Evolutionary conservation across 1,139 yeast genomes (phyloP).

Genomic region (Debaryomyces fabryi): DNA sequence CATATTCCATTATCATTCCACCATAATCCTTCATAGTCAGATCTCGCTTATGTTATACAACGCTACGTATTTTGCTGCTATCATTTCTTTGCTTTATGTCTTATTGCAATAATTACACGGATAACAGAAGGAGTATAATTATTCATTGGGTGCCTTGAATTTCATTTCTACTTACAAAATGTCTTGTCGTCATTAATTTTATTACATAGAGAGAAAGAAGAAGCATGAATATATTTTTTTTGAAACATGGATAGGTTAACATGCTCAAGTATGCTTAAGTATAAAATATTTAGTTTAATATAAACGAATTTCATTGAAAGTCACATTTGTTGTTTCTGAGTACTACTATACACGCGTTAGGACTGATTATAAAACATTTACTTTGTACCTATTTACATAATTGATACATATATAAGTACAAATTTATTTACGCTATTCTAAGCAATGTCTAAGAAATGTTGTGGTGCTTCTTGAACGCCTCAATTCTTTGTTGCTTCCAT

Average conservation of each 20-base stretch:
- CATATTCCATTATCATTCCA: not conserved
- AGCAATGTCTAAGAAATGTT: conserved; percentile 1
- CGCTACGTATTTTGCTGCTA: not conserved
- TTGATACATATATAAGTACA: not conserved
- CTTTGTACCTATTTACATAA: not conserved
- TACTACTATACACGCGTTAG: not conserved
- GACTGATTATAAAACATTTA: not conserved
- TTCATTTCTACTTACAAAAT: conserved; percentile 8
- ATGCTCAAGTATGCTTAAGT: conserved; percentile 2
- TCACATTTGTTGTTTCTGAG: too few species aligned
- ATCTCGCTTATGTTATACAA: not conserved
- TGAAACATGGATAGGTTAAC: conserved; percentile 1
- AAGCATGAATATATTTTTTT: conserved; percentile 6
- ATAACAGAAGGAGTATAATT: conserved; percentile 2
- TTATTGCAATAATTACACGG: conserved; percentile 5
- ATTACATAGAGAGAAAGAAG: conserved; percentile 8
- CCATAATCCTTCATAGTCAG: not conserved
- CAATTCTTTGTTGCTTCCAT: conserved; percentile 34
- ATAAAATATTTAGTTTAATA: conserved; percentile 1
- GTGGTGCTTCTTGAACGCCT: conserved; percentile 20
- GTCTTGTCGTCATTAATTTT: conserved; percentile 7
- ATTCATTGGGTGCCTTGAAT: conserved; percentile 4
- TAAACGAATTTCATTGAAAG: not conserved
- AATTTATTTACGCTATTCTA: not conserved
- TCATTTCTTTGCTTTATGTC: not conserved